These are phyloP conservation scores for Pogostemon cablin DNA, from an alignment of 257 asterid genomes.

Conservation along the genomic window DNA sequence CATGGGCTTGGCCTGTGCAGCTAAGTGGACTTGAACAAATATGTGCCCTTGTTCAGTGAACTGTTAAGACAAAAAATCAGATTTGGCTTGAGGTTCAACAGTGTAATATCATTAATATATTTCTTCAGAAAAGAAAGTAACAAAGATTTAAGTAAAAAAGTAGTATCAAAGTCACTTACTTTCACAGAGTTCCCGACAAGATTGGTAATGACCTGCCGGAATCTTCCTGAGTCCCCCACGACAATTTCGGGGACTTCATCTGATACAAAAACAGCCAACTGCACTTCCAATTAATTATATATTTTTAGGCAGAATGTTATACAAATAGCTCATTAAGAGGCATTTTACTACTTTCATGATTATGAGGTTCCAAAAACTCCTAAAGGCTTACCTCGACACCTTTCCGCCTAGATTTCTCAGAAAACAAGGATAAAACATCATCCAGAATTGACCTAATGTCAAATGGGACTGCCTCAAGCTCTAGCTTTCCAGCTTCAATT, in stretches of 20 bases:
- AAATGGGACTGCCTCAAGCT: slow-evolving; percentile 85
- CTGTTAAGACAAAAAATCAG: slow-evolving; percentile 40
- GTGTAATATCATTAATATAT: not conserved
- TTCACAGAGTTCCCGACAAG: slow-evolving; percentile 96
- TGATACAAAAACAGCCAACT: slow-evolving; percentile 92
- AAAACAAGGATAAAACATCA: slow-evolving; percentile 83
- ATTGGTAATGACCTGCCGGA: slow-evolving; percentile 90
- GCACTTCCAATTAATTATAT: slow-evolving; percentile 41
- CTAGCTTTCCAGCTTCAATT: slow-evolving; percentile 86
- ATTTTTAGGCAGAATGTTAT: slow-evolving; percentile 19
- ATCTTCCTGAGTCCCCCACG: slow-evolving; percentile 94
- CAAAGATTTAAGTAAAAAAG: not conserved
- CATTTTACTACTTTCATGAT: not conserved
- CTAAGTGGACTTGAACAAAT: slow-evolving; percentile 82
- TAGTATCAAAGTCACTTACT: slow-evolving; percentile 51
- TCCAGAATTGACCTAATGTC: slow-evolving; percentile 74
- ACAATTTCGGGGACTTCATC: slow-evolving; percentile 85
- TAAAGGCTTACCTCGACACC: slow-evolving; percentile 72
- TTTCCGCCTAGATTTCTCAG: slow-evolving; percentile 82
- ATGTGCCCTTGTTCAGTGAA: slow-evolving; percentile 89
- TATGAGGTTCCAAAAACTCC: not conserved
- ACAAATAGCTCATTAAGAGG: not conserved
- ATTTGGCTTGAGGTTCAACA: not conserved
- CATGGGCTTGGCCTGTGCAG: slow-evolving; percentile 53
- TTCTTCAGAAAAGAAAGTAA: not conserved